Percentiles rank a stretch among this genome's conserved stretches.
These are phyloP conservation scores for Xylaria castorea DNA, from an alignment of 495 filamentous ascomycete genomes.

Conservation along the genomic window DNA sequence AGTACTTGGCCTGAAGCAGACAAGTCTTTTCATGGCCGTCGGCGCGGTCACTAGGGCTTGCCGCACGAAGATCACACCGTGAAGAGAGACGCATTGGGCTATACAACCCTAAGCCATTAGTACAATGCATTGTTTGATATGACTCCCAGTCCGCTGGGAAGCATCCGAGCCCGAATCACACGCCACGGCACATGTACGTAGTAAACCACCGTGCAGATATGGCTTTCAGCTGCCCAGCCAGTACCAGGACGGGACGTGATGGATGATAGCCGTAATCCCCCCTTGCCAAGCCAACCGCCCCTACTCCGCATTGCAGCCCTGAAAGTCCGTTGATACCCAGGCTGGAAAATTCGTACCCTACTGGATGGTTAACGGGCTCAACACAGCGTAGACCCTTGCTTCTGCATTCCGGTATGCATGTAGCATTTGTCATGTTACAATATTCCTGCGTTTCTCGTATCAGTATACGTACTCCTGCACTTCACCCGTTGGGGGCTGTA, in stretches of 20 bases:
- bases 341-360: constrained; percentile 1
- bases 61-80: not conserved
- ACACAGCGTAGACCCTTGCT: constrained; percentile 18
- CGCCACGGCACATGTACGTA: constrained; percentile 20
- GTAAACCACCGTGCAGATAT: constrained; percentile 16
- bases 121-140: constrained; percentile 14
- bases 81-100: not conserved
- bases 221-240: constrained; percentile 27
- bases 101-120: constrained; percentile 21
- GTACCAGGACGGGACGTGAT: constrained; percentile 14
- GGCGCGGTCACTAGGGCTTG: not conserved
- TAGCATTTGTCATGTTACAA: constrained; percentile 32
- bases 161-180: constrained; percentile 23
- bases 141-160: constrained; percentile 27
- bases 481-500: constrained; percentile 12
- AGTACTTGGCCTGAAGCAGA: not conserved
- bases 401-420: constrained; percentile 28
- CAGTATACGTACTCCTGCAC: constrained; percentile 11
- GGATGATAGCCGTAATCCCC: not conserved
- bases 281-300: constrained; percentile 21
- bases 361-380: constrained; percentile 16
- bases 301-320: constrained; percentile 29
- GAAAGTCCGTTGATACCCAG: constrained; percentile 4
- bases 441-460: constrained; percentile 27
- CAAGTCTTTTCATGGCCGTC: not conserved